These are phyloP conservation scores for Trametes pubescens DNA, from an alignment of 1,284 basidiomycete genomes.

Conservation along the genomic window DNA sequence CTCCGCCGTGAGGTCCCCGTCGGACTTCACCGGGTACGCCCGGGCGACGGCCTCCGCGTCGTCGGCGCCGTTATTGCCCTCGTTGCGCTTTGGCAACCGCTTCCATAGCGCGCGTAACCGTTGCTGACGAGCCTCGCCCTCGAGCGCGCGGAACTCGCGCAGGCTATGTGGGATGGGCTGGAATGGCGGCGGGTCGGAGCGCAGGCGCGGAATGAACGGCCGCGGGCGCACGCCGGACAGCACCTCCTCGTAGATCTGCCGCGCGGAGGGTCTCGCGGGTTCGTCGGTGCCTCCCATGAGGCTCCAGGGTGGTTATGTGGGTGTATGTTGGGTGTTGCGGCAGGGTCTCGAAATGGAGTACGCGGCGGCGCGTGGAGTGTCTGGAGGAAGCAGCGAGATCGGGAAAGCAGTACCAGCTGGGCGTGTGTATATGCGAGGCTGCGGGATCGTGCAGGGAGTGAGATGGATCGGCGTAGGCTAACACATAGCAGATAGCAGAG, in stretches of 20 bases:
- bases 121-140: slow-evolving; percentile 69
- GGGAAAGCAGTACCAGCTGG: slow-evolving; percentile 9
- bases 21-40: slow-evolving; percentile 37
- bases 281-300: slow-evolving; percentile 30
- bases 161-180: slow-evolving; percentile 57
- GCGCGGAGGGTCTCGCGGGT: slow-evolving; percentile 40
- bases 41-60: slow-evolving; percentile 41
- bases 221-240: slow-evolving; percentile 61
- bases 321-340: slow-evolving; percentile 6
- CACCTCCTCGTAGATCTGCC: slow-evolving; percentile 59
- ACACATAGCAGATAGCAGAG: slow-evolving; percentile 22
- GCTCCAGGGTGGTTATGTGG: slow-evolving; percentile 13
- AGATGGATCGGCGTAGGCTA: slow-evolving; percentile 11
- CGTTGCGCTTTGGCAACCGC: slow-evolving; percentile 52
- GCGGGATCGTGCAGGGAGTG: slow-evolving; percentile 11
- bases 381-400: slow-evolving; percentile 12
- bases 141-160: slow-evolving; percentile 67
- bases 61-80: slow-evolving; percentile 30
- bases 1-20: slow-evolving; percentile 64
- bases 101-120: slow-evolving; percentile 69
- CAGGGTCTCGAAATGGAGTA: slow-evolving; percentile 7
- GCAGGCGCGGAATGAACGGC: slow-evolving; percentile 64
- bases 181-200: slow-evolving; percentile 57
- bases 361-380: slow-evolving; percentile 19
- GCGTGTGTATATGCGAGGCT: slow-evolving; percentile 2